phyloP scores from a whole-genome alignment of 208 protist genomes.

The Strigomonas culicis region DNA sequence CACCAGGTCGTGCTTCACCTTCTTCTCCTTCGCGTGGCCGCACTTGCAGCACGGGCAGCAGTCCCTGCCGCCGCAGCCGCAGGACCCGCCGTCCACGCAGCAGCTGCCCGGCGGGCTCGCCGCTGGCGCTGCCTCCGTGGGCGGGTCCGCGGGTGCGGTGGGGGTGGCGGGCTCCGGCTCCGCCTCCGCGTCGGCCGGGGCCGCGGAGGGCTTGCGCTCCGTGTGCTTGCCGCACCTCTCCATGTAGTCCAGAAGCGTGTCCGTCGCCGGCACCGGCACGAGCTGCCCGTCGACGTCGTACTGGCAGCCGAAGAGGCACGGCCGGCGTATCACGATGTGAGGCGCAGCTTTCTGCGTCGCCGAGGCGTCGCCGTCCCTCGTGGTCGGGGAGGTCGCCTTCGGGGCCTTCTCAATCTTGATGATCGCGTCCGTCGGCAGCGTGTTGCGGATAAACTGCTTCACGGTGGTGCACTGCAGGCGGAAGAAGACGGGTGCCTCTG shows the following conservation, averaged over 20 bases:
- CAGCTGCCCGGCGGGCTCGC: slow-evolving; percentile 19
- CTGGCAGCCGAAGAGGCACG: slow-evolving; percentile 7
- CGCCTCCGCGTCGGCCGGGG: neutral
- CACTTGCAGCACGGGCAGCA: slow-evolving; percentile 31
- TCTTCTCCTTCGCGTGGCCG: slow-evolving; percentile 13
- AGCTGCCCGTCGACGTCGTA: slow-evolving; percentile 8
- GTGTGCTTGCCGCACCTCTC: slow-evolving; percentile 69
- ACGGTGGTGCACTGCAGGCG: slow-evolving; percentile 53
- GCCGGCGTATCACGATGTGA: slow-evolving; percentile 5
- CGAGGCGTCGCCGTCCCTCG: no score
- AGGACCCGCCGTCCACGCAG: slow-evolving; percentile 18
- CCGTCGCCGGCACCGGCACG: slow-evolving; percentile 14
- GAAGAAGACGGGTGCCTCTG: no score
- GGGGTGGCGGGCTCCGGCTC: neutral
- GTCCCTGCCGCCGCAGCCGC: slow-evolving; percentile 11
- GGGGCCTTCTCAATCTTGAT: neutral
- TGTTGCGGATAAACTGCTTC: slow-evolving; percentile 55
- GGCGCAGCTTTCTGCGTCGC: no score
- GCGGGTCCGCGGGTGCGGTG: slow-evolving; percentile 17
- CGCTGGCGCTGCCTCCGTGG: slow-evolving; percentile 15
- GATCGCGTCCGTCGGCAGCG: slow-evolving; percentile 53
- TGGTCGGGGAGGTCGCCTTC: neutral
- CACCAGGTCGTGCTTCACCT: no score
- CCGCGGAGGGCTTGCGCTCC: slow-evolving; percentile 24
- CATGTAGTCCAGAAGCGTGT: slow-evolving; percentile 55